These are phyloP conservation scores for Miscanthus lutarioriparius DNA, from an alignment of 176 grass and related monocot genomes.

Conservation along the genomic window DNA sequence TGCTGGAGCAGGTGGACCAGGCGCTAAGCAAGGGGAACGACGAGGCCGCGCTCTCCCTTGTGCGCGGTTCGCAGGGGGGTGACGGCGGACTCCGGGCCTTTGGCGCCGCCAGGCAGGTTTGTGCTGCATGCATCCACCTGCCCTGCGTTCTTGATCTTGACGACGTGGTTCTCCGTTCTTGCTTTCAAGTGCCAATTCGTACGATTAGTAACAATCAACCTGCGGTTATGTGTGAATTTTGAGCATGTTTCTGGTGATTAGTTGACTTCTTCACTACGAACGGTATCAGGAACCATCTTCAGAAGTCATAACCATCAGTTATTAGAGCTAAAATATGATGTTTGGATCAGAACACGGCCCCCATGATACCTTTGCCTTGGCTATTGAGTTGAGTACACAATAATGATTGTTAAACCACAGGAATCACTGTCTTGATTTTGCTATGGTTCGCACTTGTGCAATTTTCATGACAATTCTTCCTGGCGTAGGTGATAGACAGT, in stretches of 20 bases:
- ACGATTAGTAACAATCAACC: too few relatives aligned
- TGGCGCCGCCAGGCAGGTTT: constrained; percentile 36
- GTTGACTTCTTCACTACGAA: background rate
- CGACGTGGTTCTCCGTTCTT: background rate
- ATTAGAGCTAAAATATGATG: background rate
- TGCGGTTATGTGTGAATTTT: background rate
- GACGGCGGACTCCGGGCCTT: constrained; percentile 53
- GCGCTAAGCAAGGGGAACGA: constrained; percentile 63
- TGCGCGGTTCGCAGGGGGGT: constrained; percentile 43
- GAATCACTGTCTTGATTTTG: background rate
- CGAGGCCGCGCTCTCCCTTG: constrained; percentile 59
- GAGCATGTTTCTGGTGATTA: background rate
- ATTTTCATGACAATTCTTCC: background rate
- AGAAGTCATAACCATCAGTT: background rate
- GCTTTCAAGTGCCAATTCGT: background rate
- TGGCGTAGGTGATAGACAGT: background rate
- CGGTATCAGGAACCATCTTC: background rate
- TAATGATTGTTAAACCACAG: background rate
- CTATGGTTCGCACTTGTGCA: background rate
- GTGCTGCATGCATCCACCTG: background rate
- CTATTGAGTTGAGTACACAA: background rate
- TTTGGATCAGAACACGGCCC: background rate
- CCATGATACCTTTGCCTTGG: background rate
- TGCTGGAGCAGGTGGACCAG: constrained; percentile 68
- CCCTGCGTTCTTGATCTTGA: background rate